Evolutionary conservation across 164 flowering plant species (phyloP).

Genomic region (Vitis amurensis): DNA sequence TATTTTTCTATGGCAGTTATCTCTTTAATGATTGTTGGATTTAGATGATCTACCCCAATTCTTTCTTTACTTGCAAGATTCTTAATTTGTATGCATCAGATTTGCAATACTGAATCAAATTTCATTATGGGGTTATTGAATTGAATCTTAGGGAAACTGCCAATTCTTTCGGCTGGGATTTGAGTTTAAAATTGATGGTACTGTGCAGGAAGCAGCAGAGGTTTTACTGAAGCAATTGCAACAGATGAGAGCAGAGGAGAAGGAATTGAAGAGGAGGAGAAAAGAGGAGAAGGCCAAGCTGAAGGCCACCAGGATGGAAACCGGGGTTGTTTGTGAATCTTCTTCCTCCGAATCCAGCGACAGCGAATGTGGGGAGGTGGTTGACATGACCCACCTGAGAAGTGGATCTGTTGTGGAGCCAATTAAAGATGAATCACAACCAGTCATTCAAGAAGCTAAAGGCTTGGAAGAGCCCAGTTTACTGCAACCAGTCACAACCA

Average conservation of each 20-base stretch:
- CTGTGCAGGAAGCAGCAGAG: constrained; percentile 43
- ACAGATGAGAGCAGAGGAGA: constrained; percentile 49
- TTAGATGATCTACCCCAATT: not conserved
- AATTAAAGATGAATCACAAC: constrained; percentile 1
- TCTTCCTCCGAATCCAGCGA: constrained; percentile 61
- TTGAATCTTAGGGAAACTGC: not conserved
- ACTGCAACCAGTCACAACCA: not conserved
- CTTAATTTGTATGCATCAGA: too few species aligned
- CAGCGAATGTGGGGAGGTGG: constrained; percentile 47
- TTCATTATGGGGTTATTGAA: too few species aligned
- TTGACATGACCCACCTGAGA: constrained; percentile 41
- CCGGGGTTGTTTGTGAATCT: constrained; percentile 21
- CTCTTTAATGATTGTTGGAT: not conserved
- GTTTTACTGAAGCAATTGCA: constrained; percentile 38
- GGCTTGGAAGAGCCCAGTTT: not conserved
- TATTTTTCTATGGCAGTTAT: not conserved
- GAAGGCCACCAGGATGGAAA: constrained; percentile 21
- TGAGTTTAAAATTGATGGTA: too few species aligned
- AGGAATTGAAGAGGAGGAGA: constrained; percentile 44
- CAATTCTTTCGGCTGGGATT: too few species aligned
- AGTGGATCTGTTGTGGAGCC: constrained; percentile 5
- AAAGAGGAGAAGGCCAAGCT: constrained; percentile 44
- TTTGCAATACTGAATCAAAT: too few species aligned
- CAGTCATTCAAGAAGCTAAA: not conserved
- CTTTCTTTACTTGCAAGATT: too few species aligned